A percentile compares a stretch with the other conserved stretches of the same genome.
Evolutionary conservation across 495 filamentous ascomycete genomes (phyloP).

Genomic region (Patellaria atrata): DNA sequence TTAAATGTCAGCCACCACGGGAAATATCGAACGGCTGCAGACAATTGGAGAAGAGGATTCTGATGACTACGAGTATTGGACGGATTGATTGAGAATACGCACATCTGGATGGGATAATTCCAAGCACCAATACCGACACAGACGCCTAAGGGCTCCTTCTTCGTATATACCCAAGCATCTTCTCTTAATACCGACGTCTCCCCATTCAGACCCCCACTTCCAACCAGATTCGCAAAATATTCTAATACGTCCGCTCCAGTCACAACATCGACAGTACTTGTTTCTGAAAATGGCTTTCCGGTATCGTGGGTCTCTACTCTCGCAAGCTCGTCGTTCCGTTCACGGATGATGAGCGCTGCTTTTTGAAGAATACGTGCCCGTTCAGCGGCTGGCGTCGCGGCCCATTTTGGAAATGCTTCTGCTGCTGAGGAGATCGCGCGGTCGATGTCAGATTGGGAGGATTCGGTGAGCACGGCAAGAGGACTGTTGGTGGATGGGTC

Average conservation of each 20-base stretch:
- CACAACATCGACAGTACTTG: conserved; percentile 40
- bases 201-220: conserved; percentile 20
- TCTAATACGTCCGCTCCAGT: conserved; percentile 29
- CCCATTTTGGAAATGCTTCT: conserved; percentile 17
- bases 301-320: conserved; percentile 17
- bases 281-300: conserved; percentile 36
- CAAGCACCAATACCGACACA: conserved; percentile 28
- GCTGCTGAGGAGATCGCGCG: conserved; percentile 15
- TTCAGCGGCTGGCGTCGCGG: conserved; percentile 13
- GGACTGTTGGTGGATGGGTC: conserved; percentile 52
- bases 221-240: conserved; percentile 18
- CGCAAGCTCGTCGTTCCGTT: conserved; percentile 15
- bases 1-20: not conserved
- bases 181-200: conserved; percentile 22
- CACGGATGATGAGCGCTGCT: conserved; percentile 17
- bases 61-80: not conserved
- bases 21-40: not conserved
- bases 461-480: conserved; percentile 32
- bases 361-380: conserved; percentile 19
- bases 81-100: too few relatives aligned
- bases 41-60: not conserved
- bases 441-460: conserved; percentile 13
- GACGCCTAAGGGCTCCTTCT: conserved; percentile 25
- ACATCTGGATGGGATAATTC: conserved; percentile 74
- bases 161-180: conserved; percentile 22